A percentile compares a stretch with the other conserved stretches of the same genome.
Evolutionary conservation across 345 rosid genomes (phyloP).

Genomic region (Hibiscus mutabilis): DNA sequence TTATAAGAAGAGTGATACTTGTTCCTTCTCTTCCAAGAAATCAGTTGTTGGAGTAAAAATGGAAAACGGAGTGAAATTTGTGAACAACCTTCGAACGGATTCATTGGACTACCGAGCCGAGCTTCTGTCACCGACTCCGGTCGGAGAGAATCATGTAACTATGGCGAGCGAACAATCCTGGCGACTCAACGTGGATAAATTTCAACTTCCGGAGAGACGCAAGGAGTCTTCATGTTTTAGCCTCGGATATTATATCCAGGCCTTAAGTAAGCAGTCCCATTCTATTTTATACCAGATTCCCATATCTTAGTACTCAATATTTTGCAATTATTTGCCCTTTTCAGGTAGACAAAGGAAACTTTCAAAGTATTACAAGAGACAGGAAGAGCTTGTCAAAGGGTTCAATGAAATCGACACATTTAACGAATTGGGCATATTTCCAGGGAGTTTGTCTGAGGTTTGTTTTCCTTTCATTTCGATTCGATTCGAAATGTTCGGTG

Average conservation of each 20-base stretch:
- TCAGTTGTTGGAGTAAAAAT: constrained; percentile 7
- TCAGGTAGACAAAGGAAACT: constrained; percentile 29
- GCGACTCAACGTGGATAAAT: constrained; percentile 36
- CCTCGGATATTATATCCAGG: constrained; percentile 5
- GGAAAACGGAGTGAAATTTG: constrained; percentile 5
- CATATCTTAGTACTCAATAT: neutral
- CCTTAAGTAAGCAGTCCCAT: constrained; percentile 17
- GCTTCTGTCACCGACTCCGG: constrained; percentile 39
- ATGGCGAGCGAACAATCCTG: constrained; percentile 28
- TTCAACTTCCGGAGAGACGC: constrained; percentile 27
- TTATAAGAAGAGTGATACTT: neutral
- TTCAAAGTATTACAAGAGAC: constrained; percentile 38
- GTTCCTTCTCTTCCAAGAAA: constrained; percentile 4
- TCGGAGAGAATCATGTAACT: constrained; percentile 1
- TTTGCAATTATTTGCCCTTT: neutral
- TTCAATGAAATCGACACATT: constrained; percentile 42
- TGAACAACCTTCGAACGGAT: constrained; percentile 22
- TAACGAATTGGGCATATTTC: constrained; percentile 37
- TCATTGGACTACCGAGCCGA: constrained; percentile 36
- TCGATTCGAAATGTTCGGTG: neutral
- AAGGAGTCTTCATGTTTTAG: constrained; percentile 16
- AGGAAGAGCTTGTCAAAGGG: constrained; percentile 35
- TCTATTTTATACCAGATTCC: neutral
- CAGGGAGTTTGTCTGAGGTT: constrained; percentile 35
- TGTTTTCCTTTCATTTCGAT: neutral